Base-by-base conservation (phyloP, 768 basidiomycete species). In the Gloeopeniophorella convolvens region DNA sequence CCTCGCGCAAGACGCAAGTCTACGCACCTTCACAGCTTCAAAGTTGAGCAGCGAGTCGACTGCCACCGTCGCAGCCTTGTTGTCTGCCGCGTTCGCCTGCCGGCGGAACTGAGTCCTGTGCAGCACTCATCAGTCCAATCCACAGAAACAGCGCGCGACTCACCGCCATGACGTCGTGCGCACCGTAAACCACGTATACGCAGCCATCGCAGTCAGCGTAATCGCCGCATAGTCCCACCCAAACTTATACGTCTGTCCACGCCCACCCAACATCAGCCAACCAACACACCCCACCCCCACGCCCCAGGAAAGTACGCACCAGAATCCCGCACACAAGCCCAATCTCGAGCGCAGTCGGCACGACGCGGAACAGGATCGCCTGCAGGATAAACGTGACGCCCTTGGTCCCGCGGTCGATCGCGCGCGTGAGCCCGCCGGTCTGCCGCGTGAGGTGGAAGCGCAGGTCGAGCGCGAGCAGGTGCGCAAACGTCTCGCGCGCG, bases 391-490 rank as follows among this genome's bases (percentile, higher is more conserved):
- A 99, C 0, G 92, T 89, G 51, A 99, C 98, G 31, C 96, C 96
- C 92, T 98, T 99, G 27, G 96, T 97, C 27, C 96, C 96, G 12
- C 96, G 78, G 64, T 99, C 96, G 57, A 99, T 98, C 4, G 96
- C 96, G 35, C 96, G 73, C 2, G 93, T 97, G 37, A 99, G 73
- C 2, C 96, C 96, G 23, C 96, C 96, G 0, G 96, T 99, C 63
- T 98, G 95, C 30, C 95, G 70, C 15, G 85, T 82, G 26, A 98
- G 74, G 62, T 99, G 96, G 67, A 98, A 99, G 43, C 79, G 82
- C 65, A 97, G 76, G 60, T 96, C 89, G 59, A 98, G 77, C 63
- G 89, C 79, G 54, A 99, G 75, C 12, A 99, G 69, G 62, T 99
- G 96, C 51, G 89, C 85, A 55, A 99, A 99, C 0, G 95, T 97